Conservation (phyloP, 1,284 basidiomycete species). For the Rhodotorula sp. region DNA sequence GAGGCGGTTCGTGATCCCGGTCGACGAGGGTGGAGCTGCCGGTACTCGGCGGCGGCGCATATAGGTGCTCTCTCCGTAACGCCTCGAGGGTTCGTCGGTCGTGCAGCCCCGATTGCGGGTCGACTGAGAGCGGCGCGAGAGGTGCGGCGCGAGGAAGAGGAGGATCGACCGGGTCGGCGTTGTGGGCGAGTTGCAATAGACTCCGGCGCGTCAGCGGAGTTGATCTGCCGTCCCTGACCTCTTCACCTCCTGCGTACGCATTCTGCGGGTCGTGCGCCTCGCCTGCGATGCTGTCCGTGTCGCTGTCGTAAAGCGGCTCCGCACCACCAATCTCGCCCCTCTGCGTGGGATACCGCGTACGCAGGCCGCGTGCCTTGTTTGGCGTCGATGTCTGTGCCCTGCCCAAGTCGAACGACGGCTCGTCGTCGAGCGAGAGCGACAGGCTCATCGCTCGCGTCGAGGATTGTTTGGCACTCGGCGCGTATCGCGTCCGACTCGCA, state of each 20-base stretch:
- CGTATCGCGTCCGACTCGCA: too few species aligned
- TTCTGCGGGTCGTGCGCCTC: neutral
- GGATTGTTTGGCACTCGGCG: too few species aligned
- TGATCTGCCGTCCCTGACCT: neutral
- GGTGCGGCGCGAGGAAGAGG: neutral
- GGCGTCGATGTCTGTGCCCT: conserved; percentile 21
- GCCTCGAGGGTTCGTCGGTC: neutral
- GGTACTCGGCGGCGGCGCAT: conserved; percentile 31
- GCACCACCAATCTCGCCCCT: neutral
- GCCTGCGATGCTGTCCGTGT: conserved; percentile 27
- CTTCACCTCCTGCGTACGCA: neutral
- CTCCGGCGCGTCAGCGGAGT: conserved; percentile 16
- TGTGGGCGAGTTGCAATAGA: conserved; percentile 3
- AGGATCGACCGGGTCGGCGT: neutral
- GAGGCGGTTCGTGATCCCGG: conserved; percentile 12
- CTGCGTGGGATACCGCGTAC: neutral
- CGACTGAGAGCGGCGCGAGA: conserved; percentile 3
- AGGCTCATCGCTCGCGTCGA: neutral
- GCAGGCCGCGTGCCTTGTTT: neutral
- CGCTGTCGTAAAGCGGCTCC: conserved; percentile 23
- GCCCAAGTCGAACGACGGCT: conserved; percentile 19
- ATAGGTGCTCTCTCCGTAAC: neutral
- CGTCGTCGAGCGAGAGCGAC: conserved; percentile 10
- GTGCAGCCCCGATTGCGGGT: neutral
- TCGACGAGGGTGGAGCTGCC: conserved; percentile 37